phyloP scores from a whole-genome alignment of 176 grass and related monocot genomes.

The Rhynchospora breviuscula region DNA sequence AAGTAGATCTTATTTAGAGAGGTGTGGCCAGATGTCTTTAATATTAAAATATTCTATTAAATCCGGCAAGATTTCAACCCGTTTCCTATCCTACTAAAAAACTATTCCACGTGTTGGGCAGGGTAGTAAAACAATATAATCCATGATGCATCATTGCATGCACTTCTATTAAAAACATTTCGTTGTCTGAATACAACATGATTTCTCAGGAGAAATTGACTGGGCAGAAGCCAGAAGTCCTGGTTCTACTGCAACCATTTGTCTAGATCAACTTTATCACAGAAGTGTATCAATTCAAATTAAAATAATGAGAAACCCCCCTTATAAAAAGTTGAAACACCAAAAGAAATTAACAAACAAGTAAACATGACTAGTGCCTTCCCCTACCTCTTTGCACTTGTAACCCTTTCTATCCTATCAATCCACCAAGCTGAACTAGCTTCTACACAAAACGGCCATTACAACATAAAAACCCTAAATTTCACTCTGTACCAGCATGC shows the following conservation, averaged over 20 bases:
- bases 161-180: not conserved
- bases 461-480: constrained; percentile 35
- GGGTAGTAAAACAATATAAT: not conserved
- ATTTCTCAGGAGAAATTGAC: not conserved
- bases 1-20: too few relatives aligned
- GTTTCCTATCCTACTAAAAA: too few relatives aligned
- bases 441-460: not conserved
- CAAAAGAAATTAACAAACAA: not conserved
- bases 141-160: not conserved
- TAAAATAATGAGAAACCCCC: not conserved
- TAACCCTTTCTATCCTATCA: not conserved
- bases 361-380: not conserved
- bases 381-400: not conserved
- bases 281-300: not conserved
- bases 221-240: not conserved
- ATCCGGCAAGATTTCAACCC: too few relatives aligned
- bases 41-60: too few relatives aligned
- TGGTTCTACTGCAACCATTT: too few relatives aligned
- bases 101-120: too few relatives aligned
- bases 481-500: constrained; percentile 67
- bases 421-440: not conserved
- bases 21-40: too few relatives aligned
- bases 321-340: not conserved
- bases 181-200: not conserved
- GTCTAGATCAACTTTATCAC: too few relatives aligned